These are phyloP conservation scores for Suillus lakei DNA, from an alignment of 768 basidiomycete species.

Conservation along the genomic window DNA sequence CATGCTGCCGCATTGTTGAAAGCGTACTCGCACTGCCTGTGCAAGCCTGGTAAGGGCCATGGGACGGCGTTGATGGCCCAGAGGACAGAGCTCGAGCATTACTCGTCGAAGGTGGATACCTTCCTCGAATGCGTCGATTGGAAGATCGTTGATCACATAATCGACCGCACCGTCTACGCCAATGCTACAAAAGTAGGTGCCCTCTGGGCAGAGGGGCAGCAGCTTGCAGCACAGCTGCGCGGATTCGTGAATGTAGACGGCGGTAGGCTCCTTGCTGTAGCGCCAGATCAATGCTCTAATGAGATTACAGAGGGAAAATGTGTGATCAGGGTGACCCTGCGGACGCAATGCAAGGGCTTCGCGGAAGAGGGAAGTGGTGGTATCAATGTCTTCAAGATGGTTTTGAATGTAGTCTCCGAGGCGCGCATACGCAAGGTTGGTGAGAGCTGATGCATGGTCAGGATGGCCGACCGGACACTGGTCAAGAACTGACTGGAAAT, in stretches of 20 bases:
- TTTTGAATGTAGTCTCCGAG: neutral
- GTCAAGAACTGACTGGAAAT: too few species aligned
- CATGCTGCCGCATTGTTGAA: neutral
- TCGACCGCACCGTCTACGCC: too few species aligned
- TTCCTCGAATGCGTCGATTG: neutral
- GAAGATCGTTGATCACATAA: neutral
- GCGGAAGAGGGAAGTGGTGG: too few species aligned
- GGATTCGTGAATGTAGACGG: constrained; percentile 22
- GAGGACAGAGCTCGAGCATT: neutral
- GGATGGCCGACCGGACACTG: neutral
- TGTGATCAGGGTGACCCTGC: constrained; percentile 10
- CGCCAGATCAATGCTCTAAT: constrained; percentile 12
- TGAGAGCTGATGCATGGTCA: neutral
- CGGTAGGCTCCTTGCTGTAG: constrained; percentile 13
- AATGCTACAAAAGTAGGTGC: too few species aligned
- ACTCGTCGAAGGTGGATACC: neutral
- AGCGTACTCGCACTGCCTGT: too few species aligned
- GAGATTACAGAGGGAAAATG: constrained; percentile 16
- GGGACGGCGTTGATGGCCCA: too few species aligned
- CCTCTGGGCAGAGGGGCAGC: too few species aligned
- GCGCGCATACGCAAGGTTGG: constrained; percentile 6
- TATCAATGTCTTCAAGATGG: too few species aligned
- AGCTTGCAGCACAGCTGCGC: too few species aligned
- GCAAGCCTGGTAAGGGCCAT: too few species aligned
- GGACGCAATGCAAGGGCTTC: constrained; percentile 10